phyloP scores from a whole-genome alignment of 805 yeast species.

The Brettanomyces bruxellensis region DNA sequence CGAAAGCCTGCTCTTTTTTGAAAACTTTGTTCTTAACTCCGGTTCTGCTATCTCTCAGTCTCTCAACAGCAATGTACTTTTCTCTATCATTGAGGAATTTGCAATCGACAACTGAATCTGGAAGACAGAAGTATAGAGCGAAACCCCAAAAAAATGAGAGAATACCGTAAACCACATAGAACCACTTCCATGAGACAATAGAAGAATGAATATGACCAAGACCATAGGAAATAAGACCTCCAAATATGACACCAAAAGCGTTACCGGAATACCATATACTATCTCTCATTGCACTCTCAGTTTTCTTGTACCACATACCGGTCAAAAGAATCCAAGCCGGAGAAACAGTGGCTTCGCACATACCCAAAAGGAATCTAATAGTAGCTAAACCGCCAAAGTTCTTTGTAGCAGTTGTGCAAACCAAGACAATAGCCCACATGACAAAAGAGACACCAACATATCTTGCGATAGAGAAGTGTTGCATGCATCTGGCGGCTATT shows the following conservation, averaged over 20 bases:
- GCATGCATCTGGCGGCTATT: slow-evolving; percentile 47
- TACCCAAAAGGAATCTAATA: slow-evolving; percentile 39
- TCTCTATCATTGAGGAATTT: slow-evolving; percentile 35
- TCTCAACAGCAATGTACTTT: slow-evolving; percentile 37
- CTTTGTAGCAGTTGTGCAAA: slow-evolving; percentile 37
- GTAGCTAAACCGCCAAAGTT: slow-evolving; percentile 37
- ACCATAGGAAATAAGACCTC: slow-evolving; percentile 47
- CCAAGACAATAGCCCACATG: slow-evolving; percentile 52
- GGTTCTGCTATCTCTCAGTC: slow-evolving; percentile 29
- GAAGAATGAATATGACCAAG: slow-evolving; percentile 28
- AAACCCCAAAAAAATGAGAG: slow-evolving; percentile 31
- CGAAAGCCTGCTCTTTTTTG: slow-evolving; percentile 46
- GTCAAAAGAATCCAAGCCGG: slow-evolving; percentile 51
- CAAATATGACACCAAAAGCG: slow-evolving; percentile 35
- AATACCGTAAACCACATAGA: slow-evolving; percentile 50
- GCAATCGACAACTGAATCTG: slow-evolving; percentile 34
- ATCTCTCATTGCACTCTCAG: slow-evolving; percentile 28
- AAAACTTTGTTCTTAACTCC: slow-evolving; percentile 40
- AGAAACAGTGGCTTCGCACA: slow-evolving; percentile 42
- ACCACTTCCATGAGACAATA: slow-evolving; percentile 48
- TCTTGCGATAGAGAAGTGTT: slow-evolving; percentile 47
- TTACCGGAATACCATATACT: slow-evolving; percentile 34
- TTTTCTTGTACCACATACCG: slow-evolving; percentile 45
- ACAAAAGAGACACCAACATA: slow-evolving; percentile 39
- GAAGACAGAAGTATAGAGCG: slow-evolving; percentile 21